Base-by-base conservation (phyloP, 371 early-diverging fungal genomes). In the Cokeromyces recurvatus region DNA sequence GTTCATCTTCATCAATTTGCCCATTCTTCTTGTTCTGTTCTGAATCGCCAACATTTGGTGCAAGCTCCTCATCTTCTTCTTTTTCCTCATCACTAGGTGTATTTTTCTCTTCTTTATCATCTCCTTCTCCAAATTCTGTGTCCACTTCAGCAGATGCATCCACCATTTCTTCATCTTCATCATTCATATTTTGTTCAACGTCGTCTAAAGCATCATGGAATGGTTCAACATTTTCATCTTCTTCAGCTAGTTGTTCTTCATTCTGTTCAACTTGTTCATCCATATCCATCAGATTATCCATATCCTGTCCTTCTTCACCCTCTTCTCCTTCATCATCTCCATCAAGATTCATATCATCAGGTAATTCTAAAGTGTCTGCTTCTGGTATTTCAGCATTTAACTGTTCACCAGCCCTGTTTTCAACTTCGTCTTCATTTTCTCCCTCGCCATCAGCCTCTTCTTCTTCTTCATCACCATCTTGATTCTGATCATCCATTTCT, bases 321-420 rank as follows among this genome's bases (percentile, higher is more conserved):
- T 60, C 55, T 2, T 55, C 71, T 6, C 59, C 68, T n/a, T 68
- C 64, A 12, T 64, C 71, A 20, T 65, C 69, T 15, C 58, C 73
- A 49, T 77, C 77, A 58, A 87, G 71, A 21, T 84, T 77, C 48
- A 84, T 38, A 54, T 84, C 85, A 46, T 87, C 87, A 42, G 77
- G 81, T 32, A 77, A 44, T 9, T 83, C 81, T 24, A 81, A 59
- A 16, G 74, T 82, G 31, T 81, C 81, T 0, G 80, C 75, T 52
- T 78, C 81, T 42, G 81, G 77, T 19, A 79, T 75, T 29, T 81
- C 81, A 36, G 74, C 69, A 53, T 83, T 74, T 61, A 82, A 61
- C 37, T 72, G 64, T 38, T 76, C 78, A 15, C 75, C 77, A 35
- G 79, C 54, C 15, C 66, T 66, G 17, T 79, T 78, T 15, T 69